Base-by-base conservation (phyloP, 2,329 filamentous ascomycete species). In the Sclerotiophoma versabilis region DNA sequence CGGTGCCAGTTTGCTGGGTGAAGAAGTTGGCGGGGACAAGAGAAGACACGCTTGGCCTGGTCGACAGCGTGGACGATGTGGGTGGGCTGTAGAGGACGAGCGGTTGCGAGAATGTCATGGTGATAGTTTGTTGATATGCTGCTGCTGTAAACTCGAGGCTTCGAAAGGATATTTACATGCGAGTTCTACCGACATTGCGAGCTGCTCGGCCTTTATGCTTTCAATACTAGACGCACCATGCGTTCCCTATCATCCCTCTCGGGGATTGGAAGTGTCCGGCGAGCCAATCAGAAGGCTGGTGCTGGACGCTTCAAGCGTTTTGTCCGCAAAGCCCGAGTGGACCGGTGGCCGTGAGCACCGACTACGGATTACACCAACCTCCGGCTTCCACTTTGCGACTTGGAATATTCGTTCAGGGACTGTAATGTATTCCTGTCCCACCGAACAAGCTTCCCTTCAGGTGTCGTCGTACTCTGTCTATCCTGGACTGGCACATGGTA, bases 1-100 rank as follows among this genome's bases (percentile, higher is more conserved):
- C 65, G 8, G 64, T 68, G 20, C 65, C 64, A 29, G 66, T 68
- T 43, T 60, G 59, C 19, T 55, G 59, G 4, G 46, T 54, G 44
- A 64, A 64, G 30, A 60, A 50, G 30, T 36, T 48, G 9, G 55
- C 58, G 5, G 59, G 44, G 25, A 65, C 56, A 12, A 64, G 43
- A 1, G 61, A 59, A 19, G 36, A 37, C 22, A 53, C 39, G 10
- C 44, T 49, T 26, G 49, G 33, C 34, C 33, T 49, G 14, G 38
- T 39, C 11, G 51, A 43, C 10, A 58, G 22, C 8, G 44, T 46
- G 10, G 11, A 27, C 8, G 57, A 49, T 15, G 25, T 33, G n/a
- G 44, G 17, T 8, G 37, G 38, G 3, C 34, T 50, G 23, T 62
- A 65, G 12, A 58, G 47, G 5, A 58, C 50, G n/a, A 65, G 51